Conservation (phyloP, 23 red algal genomes). For the Gracilariopsis chorda region DNA sequence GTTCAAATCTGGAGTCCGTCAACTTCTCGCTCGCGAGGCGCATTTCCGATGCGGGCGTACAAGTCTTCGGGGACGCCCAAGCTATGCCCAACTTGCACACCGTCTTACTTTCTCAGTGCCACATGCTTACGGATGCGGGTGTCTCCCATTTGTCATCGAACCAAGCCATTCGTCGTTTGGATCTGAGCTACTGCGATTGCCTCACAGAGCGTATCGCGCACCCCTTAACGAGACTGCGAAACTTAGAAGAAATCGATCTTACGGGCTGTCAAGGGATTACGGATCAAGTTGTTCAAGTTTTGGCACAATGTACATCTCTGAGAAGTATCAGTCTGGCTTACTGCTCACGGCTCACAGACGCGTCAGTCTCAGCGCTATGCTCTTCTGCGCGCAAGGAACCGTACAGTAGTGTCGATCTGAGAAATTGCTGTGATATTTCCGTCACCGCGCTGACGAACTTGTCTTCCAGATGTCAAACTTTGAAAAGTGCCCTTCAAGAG, state of each 20-base stretch:
- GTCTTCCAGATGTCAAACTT: not conserved
- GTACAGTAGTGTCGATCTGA: conserved; percentile 8
- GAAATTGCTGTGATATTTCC: not conserved
- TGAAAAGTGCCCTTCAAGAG: not conserved
- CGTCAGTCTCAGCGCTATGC: not conserved
- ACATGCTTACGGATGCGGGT: not conserved
- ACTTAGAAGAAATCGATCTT: not conserved
- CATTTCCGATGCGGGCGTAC: not conserved
- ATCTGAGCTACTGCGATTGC: not conserved
- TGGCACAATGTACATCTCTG: not conserved
- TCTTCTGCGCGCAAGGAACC: not conserved
- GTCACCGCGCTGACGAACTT: not conserved
- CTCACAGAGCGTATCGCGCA: not conserved
- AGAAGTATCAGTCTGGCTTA: not conserved
- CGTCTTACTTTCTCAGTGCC: conserved; percentile 7
- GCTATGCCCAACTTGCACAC: conserved; percentile 19
- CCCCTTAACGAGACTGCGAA: not conserved
- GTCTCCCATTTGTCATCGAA: not conserved
- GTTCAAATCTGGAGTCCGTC: not conserved
- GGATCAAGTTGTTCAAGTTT: not conserved
- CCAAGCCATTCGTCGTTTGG: not conserved
- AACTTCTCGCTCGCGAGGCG: not conserved
- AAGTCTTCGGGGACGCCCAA: not conserved
- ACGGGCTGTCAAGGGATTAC: not conserved
- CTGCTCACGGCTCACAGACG: not conserved